phyloP scores from a whole-genome alignment of 257 asterid species.

The Ligustrum vulgare region DNA sequence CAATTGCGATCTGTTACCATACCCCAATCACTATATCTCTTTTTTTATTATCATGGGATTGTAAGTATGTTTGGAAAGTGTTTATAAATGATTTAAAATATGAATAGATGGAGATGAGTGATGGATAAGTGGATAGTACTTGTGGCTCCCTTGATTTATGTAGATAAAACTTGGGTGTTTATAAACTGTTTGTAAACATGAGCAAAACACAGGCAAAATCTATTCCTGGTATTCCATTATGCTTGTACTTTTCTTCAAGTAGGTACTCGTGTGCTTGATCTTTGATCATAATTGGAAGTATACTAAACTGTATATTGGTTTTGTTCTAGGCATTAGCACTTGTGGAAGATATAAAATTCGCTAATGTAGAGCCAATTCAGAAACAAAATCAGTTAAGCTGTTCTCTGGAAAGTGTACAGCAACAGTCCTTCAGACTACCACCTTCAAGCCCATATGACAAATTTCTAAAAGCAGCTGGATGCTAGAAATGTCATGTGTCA shows the following conservation, averaged over 20 bases:
- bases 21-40: background rate
- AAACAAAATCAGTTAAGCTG: constrained; percentile 26
- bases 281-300: background rate
- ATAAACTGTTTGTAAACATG: no score
- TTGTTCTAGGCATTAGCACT: constrained; percentile 29
- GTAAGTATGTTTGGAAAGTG: no score
- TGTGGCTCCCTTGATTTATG: no score
- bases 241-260: background rate
- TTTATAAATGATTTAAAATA: no score
- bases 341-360: constrained; percentile 18
- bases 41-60: no score
- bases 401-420: constrained; percentile 34
- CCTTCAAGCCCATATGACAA: constrained; percentile 61
- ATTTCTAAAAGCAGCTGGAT: constrained; percentile 55
- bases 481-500: constrained; percentile 18
- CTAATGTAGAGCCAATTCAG: constrained; percentile 18
- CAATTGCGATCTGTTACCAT: no score
- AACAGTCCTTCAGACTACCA: constrained; percentile 48
- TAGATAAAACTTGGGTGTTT: no score
- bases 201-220: background rate
- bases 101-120: no score
- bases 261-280: background rate
- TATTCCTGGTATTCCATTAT: background rate
- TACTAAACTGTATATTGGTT: background rate
- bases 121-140: no score